A percentile compares a stretch with the other conserved stretches of the same genome.
Evolutionary conservation across 345 rosid genomes (phyloP).

Genomic region (Pistacia atlantica): DNA sequence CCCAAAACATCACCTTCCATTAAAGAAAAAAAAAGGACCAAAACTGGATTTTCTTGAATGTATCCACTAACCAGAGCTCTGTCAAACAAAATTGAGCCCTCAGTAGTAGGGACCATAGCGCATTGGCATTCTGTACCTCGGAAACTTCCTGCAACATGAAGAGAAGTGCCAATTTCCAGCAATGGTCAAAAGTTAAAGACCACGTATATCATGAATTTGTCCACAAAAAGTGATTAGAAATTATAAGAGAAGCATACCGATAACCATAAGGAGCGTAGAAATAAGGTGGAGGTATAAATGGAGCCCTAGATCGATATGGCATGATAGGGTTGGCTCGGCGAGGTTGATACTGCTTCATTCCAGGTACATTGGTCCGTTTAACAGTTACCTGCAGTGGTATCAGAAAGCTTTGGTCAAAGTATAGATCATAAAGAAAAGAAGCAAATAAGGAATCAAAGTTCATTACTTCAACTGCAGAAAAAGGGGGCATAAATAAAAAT

Average conservation of each 20-base stretch:
- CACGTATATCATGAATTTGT: neutral
- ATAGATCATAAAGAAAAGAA: neutral
- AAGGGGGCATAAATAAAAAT: neutral
- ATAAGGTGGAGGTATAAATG: slow-evolving; percentile 43
- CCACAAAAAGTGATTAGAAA: neutral
- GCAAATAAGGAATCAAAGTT: neutral
- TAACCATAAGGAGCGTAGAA: slow-evolving; percentile 61
- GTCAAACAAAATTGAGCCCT: slow-evolving; percentile 12
- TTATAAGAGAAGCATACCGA: slow-evolving; percentile 41
- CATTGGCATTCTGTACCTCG: slow-evolving; percentile 61
- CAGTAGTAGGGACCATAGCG: slow-evolving; percentile 70
- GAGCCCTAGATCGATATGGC: slow-evolving; percentile 42
- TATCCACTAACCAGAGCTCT: neutral
- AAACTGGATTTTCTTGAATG: neutral
- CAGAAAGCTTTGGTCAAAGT: neutral
- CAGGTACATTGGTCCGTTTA: slow-evolving; percentile 72
- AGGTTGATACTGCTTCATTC: slow-evolving; percentile 73
- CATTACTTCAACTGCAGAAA: neutral
- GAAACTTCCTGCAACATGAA: slow-evolving; percentile 54
- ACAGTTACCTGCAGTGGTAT: slow-evolving; percentile 48
- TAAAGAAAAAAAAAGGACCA: neutral
- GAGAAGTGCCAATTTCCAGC: neutral
- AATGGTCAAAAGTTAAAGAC: neutral
- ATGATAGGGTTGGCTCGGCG: slow-evolving; percentile 49
- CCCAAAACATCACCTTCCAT: slow-evolving; percentile 10